Evolutionary conservation across 2,329 filamentous ascomycete genomes (phyloP), one percentile per base, ranked within the genome.

Genomic region (Aschersonia sp.): DNA sequence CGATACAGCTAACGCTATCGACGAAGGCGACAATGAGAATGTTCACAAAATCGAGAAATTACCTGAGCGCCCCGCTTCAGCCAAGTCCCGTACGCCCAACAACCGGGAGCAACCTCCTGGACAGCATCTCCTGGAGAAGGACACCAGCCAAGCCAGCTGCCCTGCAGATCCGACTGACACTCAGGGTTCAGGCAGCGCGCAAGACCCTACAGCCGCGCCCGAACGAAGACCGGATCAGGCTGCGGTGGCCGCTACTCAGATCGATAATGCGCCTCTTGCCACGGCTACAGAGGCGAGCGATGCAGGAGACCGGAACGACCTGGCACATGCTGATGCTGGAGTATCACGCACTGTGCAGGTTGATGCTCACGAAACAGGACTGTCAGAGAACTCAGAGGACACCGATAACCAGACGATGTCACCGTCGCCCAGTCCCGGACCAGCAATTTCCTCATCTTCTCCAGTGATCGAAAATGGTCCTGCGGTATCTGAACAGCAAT

Each of bases 311-410:
- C 52, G 53, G n/a, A 60, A 57, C 44, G 69, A 67, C 53, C 63
- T 56, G 30, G 50, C 70, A 51, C 77, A 81, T 54, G 73, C 77
- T 30, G 81, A 87, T 61, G 70, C 82, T 47, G 72, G 80, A 48
- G 86, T 87, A 78, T 71, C 72, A 37, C 83, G 86, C 61, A 71
- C 70, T 42, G 73, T 76, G 32, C 70, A 73, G 42, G 67, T 72
- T 50, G 68, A 72, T 50, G 60, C 69, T 37, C 70, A 72, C 47
- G 72, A 78, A 46, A 66, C 56, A 32, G 49, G 68, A 45, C 61
- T 68, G 39, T 55, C 54, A 32, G 55, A 62, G 33, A 64, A 68
- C 31, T 60, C 63, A 48, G 63, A 68, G 31, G 64, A 68, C 40
- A 54, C 63, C 44, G 49, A 57, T 37, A 55, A 55, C 43, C 54